Evolutionary conservation across 2,329 filamentous ascomycete species (phyloP).

Genomic region (Aspergillus sp.): DNA sequence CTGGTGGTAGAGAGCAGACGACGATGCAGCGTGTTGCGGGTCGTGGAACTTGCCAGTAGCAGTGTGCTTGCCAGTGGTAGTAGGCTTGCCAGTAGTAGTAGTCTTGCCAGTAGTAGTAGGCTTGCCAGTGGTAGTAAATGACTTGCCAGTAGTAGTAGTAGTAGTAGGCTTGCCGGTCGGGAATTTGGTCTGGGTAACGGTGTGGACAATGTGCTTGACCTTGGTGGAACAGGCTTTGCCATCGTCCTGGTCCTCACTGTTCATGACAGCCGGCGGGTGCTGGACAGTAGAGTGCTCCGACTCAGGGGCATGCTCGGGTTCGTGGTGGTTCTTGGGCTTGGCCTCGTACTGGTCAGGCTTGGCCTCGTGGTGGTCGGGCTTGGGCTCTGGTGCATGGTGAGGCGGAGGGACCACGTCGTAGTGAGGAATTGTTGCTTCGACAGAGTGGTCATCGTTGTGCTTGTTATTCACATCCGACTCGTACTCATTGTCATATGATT

Average conservation of each 20-base stretch:
- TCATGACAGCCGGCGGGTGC: not conserved
- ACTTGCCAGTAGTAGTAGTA: not conserved
- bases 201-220: conserved; percentile 20
- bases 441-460: conserved; percentile 9
- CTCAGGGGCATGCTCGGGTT: not conserved
- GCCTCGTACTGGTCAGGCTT: not conserved
- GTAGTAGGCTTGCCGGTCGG: not conserved
- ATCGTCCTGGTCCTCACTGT: too few relatives aligned
- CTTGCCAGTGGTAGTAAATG: not conserved
- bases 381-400: too few relatives aligned
- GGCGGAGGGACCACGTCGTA: too few relatives aligned
- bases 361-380: too few relatives aligned
- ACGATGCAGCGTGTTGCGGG: not conserved
- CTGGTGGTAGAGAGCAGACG: not conserved
- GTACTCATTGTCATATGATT: too few relatives aligned
- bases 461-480: not conserved
- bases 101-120: not conserved
- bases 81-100: too few relatives aligned
- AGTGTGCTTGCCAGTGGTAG: conserved; percentile 3
- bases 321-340: not conserved
- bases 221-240: conserved; percentile 10
- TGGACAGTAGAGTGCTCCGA: not conserved
- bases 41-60: not conserved
- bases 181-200: conserved; percentile 17
- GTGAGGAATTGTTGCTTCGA: not conserved